Evolutionary conservation across 169 alveolate species (phyloP).

Genomic region (Eimeria praecox): DNA sequence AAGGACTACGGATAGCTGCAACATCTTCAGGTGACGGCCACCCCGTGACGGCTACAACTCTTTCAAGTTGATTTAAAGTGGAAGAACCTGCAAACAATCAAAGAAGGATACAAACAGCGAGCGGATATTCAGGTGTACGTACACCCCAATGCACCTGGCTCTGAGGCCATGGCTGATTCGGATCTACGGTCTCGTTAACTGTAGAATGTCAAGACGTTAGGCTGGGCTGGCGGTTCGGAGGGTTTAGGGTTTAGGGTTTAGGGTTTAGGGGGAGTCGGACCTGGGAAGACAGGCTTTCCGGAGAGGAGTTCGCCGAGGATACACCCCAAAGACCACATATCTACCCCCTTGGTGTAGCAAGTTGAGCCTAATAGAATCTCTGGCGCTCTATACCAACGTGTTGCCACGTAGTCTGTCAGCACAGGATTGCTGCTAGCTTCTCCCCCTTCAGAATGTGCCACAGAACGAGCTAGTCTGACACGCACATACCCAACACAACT

Average conservation of each 20-base stretch:
- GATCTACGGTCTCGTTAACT: background rate
- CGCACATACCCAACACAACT: background rate
- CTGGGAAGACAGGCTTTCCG: conserved; percentile 99
- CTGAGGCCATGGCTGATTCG: background rate
- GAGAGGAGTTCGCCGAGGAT: conserved; percentile 97
- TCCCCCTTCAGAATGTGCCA: conserved; percentile 68
- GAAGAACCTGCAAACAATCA: conserved; percentile 89
- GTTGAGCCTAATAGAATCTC: conserved; percentile 96
- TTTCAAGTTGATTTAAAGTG: conserved; percentile 98
- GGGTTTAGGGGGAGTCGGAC: conserved; percentile 82
- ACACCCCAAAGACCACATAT: conserved; percentile 99
- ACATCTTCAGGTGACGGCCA: conserved; percentile 93
- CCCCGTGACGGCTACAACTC: conserved; percentile 96
- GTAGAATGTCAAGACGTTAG: background rate
- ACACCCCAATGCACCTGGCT: background rate
- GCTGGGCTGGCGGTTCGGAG: background rate
- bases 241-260: conserved; percentile 10
- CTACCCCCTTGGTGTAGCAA: conserved; percentile 99
- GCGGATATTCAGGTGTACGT: background rate
- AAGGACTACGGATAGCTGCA: conserved; percentile 91
- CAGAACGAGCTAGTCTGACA: conserved; percentile 79
- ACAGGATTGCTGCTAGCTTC: conserved; percentile 84
- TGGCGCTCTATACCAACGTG: conserved; percentile 97
- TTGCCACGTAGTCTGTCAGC: conserved; percentile 91
- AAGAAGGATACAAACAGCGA: background rate